Evolutionary conservation across 305 asterid species (phyloP).

Genomic region (Fraxinus paxiana): DNA sequence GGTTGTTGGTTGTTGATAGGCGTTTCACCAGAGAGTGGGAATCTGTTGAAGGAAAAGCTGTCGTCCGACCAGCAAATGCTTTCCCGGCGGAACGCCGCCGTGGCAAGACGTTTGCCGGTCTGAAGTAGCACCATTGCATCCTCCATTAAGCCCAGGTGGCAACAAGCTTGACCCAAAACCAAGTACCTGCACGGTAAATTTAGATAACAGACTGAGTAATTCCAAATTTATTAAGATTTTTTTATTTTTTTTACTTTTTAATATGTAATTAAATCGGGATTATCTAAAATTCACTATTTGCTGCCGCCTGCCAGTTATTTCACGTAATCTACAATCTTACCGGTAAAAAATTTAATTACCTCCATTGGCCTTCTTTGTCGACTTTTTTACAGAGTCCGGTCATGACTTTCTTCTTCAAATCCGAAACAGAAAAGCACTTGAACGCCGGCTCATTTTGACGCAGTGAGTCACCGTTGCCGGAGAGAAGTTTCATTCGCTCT

Average conservation of each 20-base stretch:
- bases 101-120: constrained; percentile 85
- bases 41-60: constrained; percentile 56
- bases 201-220: constrained; percentile 21
- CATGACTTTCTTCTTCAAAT: constrained; percentile 81
- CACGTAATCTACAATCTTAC: constrained; percentile 38
- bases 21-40: constrained; percentile 41
- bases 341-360: constrained; percentile 40
- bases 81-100: constrained; percentile 79
- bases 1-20: constrained; percentile 30
- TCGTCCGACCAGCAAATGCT: constrained; percentile 86
- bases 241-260: neutral
- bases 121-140: constrained; percentile 89
- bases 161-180: constrained; percentile 86
- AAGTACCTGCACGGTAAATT: constrained; percentile 51
- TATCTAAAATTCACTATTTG: constrained; percentile 31
- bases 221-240: neutral
- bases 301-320: constrained; percentile 24
- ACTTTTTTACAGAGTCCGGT: constrained; percentile 64
- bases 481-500: constrained; percentile 67
- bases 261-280: constrained; percentile 18
- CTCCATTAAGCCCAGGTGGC: constrained; percentile 91
- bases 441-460: constrained; percentile 45
- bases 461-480: constrained; percentile 42
- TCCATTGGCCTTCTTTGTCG: constrained; percentile 80
- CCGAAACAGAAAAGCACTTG: constrained; percentile 79